Conservation (phyloP, 768 basidiomycete species). For the Mycena filopes region DNA sequence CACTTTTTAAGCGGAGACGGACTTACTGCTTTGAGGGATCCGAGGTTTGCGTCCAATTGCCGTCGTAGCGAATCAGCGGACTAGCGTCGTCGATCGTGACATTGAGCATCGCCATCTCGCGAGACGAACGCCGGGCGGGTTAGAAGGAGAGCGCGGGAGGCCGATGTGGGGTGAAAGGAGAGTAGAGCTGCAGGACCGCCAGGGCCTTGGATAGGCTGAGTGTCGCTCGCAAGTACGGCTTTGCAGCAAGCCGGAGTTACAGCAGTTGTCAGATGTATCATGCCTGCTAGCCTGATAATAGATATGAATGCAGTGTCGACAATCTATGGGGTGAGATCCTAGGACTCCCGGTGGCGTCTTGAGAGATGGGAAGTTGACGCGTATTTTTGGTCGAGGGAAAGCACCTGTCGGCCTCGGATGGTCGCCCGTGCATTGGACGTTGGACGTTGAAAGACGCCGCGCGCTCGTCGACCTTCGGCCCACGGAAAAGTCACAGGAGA, state of each 20-base stretch:
- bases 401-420: neutral
- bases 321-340: slow-evolving; percentile 7
- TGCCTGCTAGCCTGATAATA: neutral
- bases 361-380: neutral
- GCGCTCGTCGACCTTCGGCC: too few species aligned
- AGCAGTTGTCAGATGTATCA: slow-evolving; percentile 17
- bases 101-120: slow-evolving; percentile 24
- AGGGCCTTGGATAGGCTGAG: slow-evolving; percentile 16
- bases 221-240: slow-evolving; percentile 6
- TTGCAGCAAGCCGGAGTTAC: neutral
- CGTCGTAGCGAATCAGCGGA: slow-evolving; percentile 25
- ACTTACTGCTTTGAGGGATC: slow-evolving; percentile 26
- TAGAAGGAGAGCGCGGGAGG: neutral
- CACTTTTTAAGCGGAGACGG: neutral
- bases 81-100: slow-evolving; percentile 24
- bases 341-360: slow-evolving; percentile 8
- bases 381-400: neutral
- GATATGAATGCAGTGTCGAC: neutral
- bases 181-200: slow-evolving; percentile 20
- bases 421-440: too few species aligned
- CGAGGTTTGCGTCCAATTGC: slow-evolving; percentile 20
- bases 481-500: too few species aligned
- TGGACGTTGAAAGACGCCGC: too few species aligned
- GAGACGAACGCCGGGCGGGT: neutral
- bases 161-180: slow-evolving; percentile 1